Evolutionary conservation across 352 stramenopile genomes (phyloP).

Genomic region (Nothophytophthora sp.): DNA sequence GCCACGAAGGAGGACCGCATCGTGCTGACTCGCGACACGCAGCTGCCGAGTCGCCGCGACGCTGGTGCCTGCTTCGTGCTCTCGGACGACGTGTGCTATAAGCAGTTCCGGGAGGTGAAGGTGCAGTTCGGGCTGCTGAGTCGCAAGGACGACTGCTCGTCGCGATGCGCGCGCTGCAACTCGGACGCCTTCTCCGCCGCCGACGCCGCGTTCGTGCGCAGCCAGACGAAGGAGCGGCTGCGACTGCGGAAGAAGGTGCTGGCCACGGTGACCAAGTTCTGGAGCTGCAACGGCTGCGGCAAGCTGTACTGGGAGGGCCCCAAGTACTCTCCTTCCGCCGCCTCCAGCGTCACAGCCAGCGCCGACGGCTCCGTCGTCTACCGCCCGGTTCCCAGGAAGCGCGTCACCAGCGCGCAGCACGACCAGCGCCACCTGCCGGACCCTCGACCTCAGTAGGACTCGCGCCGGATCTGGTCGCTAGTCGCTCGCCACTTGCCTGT

Average conservation of each 20-base stretch:
- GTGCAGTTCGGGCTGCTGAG: conserved; percentile 49
- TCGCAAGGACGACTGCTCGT: conserved; percentile 32
- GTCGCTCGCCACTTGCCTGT: no score
- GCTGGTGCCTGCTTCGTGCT: conserved; percentile 57
- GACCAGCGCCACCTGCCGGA: conserved; percentile 17
- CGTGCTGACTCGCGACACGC: conserved; percentile 48
- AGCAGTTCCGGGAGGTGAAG: conserved; percentile 64
- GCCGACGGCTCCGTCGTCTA: conserved; percentile 19
- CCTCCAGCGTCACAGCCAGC: neutral
- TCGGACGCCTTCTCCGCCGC: conserved; percentile 39
- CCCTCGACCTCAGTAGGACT: no score
- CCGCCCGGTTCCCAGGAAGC: conserved; percentile 19
- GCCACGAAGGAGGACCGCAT: conserved; percentile 45
- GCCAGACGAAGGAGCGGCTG: conserved; percentile 24
- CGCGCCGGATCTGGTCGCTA: no score
- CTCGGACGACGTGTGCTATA: conserved; percentile 47
- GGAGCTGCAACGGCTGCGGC: conserved; percentile 50
- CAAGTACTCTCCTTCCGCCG: conserved; percentile 54
- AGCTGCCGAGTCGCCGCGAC: conserved; percentile 39
- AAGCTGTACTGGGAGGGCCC: conserved; percentile 77
- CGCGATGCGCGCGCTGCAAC: conserved; percentile 54
- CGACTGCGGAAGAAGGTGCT: conserved; percentile 31
- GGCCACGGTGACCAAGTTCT: conserved; percentile 34
- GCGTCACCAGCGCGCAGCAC: conserved; percentile 1
- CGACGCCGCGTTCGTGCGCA: conserved; percentile 24